phyloP scores from a whole-genome alignment of 139 green algal genomes.

The Tetraselmis chui region DNA sequence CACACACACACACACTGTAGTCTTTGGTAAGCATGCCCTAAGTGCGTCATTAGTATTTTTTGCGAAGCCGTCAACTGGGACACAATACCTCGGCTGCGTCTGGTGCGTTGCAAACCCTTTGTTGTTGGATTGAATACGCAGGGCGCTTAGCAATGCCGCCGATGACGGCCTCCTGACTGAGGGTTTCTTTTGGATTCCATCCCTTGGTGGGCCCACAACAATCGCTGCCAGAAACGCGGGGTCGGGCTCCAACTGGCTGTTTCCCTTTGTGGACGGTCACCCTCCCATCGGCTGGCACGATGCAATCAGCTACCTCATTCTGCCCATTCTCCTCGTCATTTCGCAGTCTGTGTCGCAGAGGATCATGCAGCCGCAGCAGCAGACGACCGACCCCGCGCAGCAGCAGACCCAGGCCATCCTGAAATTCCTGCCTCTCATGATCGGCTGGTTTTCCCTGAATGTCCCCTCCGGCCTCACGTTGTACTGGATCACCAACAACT shows the following conservation, averaged over 20 bases:
- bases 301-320: slow-evolving; percentile 55
- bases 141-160: slow-evolving; percentile 81
- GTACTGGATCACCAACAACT: slow-evolving; percentile 99
- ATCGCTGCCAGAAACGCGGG: slow-evolving; percentile 30
- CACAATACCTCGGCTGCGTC: too few relatives aligned
- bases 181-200: slow-evolving; percentile 93
- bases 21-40: too few relatives aligned
- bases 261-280: slow-evolving; percentile 50
- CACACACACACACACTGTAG: too few relatives aligned
- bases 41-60: too few relatives aligned
- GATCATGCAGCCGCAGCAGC: slow-evolving; percentile 52
- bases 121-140: slow-evolving; percentile 10
- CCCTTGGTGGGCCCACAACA: slow-evolving; percentile 71
- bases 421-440: slow-evolving; percentile 96
- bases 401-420: slow-evolving; percentile 80
- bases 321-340: slow-evolving; percentile 61
- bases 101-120: too few relatives aligned
- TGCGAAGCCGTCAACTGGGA: too few relatives aligned
- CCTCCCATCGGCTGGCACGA: slow-evolving; percentile 62
- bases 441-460: slow-evolving; percentile 97
- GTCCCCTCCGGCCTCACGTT: slow-evolving; percentile 92
- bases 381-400: slow-evolving; percentile 51
- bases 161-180: slow-evolving; percentile 80
- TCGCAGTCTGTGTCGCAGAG: slow-evolving; percentile 64
- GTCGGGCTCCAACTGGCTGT: slow-evolving; percentile 65